Conservation (phyloP, 306 rosid genomes). For the Amphicarpaea edgeworthii region DNA sequence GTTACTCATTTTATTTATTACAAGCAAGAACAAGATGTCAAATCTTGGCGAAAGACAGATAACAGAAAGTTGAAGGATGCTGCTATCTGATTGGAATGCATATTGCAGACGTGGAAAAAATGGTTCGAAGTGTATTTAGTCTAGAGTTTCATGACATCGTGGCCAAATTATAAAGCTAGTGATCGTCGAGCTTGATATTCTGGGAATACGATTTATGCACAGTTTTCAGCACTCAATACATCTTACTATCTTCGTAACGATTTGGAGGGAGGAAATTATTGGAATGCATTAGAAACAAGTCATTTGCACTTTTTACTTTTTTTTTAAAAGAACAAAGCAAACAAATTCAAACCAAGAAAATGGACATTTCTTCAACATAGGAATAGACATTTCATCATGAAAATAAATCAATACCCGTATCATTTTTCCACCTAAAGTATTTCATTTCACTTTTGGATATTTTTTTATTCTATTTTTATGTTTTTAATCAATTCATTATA, state of each 20-base stretch:
- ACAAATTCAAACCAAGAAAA: not conserved
- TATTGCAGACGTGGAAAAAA: slow-evolving; percentile 37
- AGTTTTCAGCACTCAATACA: slow-evolving; percentile 12
- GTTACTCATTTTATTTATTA: slow-evolving; percentile 3
- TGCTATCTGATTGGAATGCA: slow-evolving; percentile 33
- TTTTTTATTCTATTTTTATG: not conserved
- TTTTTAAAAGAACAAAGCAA: not conserved
- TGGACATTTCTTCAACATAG: not conserved
- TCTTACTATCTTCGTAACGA: not conserved
- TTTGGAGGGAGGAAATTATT: not conserved
- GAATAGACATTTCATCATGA: slow-evolving; percentile 3
- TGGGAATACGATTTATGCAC: slow-evolving; percentile 38
- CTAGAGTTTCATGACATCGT: slow-evolving; percentile 14
- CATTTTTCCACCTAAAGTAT: not conserved
- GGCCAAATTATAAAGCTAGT: slow-evolving; percentile 13
- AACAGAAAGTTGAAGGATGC: slow-evolving; percentile 46
- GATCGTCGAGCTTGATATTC: slow-evolving; percentile 7
- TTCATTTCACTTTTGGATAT: not conserved
- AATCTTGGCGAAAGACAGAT: slow-evolving; percentile 39
- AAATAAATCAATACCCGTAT: not conserved
- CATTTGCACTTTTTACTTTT: not conserved
- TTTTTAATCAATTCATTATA: not conserved
- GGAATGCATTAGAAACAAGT: not conserved
- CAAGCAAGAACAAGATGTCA: slow-evolving; percentile 58
- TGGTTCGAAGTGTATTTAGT: not conserved